Evolutionary conservation across 2,329 filamentous ascomycete genomes (phyloP).

Genomic region (Epicoccum nigrum): DNA sequence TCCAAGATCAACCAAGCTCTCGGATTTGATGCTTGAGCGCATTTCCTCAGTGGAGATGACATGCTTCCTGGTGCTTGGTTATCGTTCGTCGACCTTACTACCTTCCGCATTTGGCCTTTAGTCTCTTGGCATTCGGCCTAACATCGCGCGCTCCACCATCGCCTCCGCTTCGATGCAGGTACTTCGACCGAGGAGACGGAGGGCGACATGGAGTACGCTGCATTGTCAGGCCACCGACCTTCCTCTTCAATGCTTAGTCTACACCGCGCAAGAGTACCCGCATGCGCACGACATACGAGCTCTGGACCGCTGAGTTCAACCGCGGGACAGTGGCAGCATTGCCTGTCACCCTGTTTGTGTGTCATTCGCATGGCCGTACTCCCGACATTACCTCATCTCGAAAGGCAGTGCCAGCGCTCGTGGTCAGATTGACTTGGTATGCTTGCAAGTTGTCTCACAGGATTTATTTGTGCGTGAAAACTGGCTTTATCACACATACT

Average conservation of each 20-base stretch:
- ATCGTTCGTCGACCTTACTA: slow-evolving; percentile 7
- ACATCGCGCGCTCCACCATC: background rate
- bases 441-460: too few species aligned
- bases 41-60: slow-evolving; percentile 11
- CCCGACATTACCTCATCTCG: background rate
- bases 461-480: too few species aligned
- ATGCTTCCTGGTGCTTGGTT: slow-evolving; percentile 27
- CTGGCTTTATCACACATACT: too few species aligned
- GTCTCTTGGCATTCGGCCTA: background rate
- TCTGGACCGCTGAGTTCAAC: slow-evolving; percentile 1
- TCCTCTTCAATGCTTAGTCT: slow-evolving; percentile 7
- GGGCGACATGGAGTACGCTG: slow-evolving; percentile 2
- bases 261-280: background rate
- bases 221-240: slow-evolving; percentile 9
- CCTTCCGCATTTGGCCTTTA: slow-evolving; percentile 3
- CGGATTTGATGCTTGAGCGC: slow-evolving; percentile 15
- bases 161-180: slow-evolving; percentile 13
- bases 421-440: too few species aligned
- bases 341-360: background rate
- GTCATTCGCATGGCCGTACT: background rate
- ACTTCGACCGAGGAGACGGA: slow-evolving; percentile 12
- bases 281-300: slow-evolving; percentile 6
- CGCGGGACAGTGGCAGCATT: background rate
- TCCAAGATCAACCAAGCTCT: slow-evolving; percentile 20
- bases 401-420: too few species aligned